phyloP scores from a whole-genome alignment of 2,329 filamentous ascomycete species.

The Phaeoacremonium minimum region DNA sequence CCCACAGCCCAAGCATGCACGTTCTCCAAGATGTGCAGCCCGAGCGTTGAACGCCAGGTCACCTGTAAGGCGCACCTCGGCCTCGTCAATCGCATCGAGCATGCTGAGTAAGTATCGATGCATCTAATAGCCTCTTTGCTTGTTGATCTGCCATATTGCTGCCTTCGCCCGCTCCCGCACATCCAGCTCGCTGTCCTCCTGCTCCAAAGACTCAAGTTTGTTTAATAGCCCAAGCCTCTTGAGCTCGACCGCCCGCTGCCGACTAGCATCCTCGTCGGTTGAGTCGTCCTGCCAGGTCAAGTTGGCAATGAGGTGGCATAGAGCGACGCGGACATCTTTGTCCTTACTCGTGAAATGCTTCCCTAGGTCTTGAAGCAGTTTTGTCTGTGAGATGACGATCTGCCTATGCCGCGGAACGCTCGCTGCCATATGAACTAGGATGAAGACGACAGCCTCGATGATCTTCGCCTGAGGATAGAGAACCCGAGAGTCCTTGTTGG shows the following conservation, averaged over 20 bases:
- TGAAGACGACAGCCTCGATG: constrained; percentile 71
- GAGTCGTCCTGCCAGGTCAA: constrained; percentile 78
- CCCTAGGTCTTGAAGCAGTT: constrained; percentile 68
- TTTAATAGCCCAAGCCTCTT: constrained; percentile 66
- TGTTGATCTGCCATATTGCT: constrained; percentile 68
- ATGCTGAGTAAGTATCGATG: neutral
- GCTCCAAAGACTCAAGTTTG: constrained; percentile 56
- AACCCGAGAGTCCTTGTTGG: constrained; percentile 31
- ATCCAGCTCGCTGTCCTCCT: constrained; percentile 72
- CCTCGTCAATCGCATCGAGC: no score
- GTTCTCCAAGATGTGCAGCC: no score
- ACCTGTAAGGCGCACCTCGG: no score
- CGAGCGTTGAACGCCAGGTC: no score
- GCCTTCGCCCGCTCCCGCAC: constrained; percentile 81
- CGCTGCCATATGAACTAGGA: constrained; percentile 85
- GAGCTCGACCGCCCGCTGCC: constrained; percentile 64
- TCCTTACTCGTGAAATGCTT: constrained; percentile 71
- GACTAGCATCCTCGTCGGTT: constrained; percentile 59
- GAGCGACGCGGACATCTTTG: constrained; percentile 68
- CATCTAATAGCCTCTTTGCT: constrained; percentile 15
- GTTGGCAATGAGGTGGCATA: constrained; percentile 83
- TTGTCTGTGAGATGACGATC: constrained; percentile 70
- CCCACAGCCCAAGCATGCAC: no score
- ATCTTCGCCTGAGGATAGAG: constrained; percentile 63
- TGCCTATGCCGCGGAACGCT: constrained; percentile 75